These are phyloP conservation scores for Prosopis cineraria DNA, from an alignment of 306 rosid genomes.

Conservation along the genomic window DNA sequence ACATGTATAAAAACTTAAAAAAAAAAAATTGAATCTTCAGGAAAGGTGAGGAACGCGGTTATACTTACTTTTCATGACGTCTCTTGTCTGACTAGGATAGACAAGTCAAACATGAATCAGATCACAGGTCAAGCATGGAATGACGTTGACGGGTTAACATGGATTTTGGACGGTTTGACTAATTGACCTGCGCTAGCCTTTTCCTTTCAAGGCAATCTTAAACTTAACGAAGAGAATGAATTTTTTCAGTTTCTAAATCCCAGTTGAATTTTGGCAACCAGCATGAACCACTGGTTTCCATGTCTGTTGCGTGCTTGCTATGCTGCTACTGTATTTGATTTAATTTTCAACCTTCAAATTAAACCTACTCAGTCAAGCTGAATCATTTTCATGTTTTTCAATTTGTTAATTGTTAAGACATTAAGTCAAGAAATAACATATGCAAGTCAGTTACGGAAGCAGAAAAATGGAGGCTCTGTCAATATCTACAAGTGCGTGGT, in stretches of 20 bases:
- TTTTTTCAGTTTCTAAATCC: not conserved
- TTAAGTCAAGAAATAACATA: not conserved
- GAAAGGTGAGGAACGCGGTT: not conserved
- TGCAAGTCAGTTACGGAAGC: not conserved
- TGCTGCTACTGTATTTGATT: not conserved
- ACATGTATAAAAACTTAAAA: too few relatives aligned
- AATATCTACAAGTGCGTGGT: not conserved
- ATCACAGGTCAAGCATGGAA: not conserved
- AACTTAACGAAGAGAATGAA: not conserved
- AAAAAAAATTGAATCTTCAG: not conserved
- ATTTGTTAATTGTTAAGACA: not conserved
- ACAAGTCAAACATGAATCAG: not conserved
- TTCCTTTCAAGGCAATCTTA: too few relatives aligned
- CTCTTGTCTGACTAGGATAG: not conserved
- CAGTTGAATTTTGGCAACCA: not conserved
- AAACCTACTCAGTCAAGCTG: not conserved
- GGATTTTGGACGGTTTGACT: not conserved
- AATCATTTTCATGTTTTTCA: not conserved
- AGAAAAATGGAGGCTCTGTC: not conserved
- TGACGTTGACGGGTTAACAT: not conserved
- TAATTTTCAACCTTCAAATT: not conserved
- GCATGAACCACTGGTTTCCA: not conserved
- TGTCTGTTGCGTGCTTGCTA: not conserved
- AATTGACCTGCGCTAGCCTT: not conserved
- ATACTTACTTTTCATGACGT: not conserved